Base-by-base conservation (phyloP, 345 rosid genomes). In the thale cress (Arabidopsis thaliana) region DNA sequence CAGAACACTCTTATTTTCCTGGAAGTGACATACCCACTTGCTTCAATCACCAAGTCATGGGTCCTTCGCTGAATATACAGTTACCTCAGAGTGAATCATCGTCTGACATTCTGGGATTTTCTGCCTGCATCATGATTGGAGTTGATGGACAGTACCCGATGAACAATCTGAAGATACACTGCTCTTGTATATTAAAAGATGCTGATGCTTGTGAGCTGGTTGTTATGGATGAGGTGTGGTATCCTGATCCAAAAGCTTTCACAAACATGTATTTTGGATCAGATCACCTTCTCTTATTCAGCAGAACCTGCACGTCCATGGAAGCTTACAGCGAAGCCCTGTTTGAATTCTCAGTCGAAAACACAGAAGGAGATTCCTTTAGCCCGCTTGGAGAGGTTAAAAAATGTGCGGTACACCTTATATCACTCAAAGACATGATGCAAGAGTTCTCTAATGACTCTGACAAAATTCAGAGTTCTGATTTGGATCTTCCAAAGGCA, bases 201-300 rank as follows among this genome's bases (percentile, higher is more conserved):
- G 48, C 41, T 23, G 38, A 48, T 41, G 67, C 32, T 70, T 2
- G 12, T 23, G 61, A 65, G 55, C 72, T 65, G 3, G 33, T 63
- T 8, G 71, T 65, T 38, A 64, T 77, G 80, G 76, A 71, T 58
- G 80, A 77, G 61, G 7, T 70, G 37, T 77, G 80, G 80, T 77
- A 71, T 77, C 67, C 72, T 58, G 67, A 77, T 65, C 80, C 72
- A 71, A 33, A 71, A 38, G 72, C 71, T 45, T 77, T 71, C 59
- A 33, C 23, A 41, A 12, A 70, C 60, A 63, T 71, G 76, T 28
- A 16, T 49, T 56, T 71, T 57, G 72, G 20, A 30, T 36, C 76
- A 57, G 80, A 77, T 32, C 80, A 77, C 36, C 76, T 77, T 24
- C 80, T 77, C 23, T 71, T 71, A 65, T 77, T 77, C 62, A 77